phyloP scores from a whole-genome alignment of 2,329 filamentous ascomycete species.

The Aspergillus sojae region DNA sequence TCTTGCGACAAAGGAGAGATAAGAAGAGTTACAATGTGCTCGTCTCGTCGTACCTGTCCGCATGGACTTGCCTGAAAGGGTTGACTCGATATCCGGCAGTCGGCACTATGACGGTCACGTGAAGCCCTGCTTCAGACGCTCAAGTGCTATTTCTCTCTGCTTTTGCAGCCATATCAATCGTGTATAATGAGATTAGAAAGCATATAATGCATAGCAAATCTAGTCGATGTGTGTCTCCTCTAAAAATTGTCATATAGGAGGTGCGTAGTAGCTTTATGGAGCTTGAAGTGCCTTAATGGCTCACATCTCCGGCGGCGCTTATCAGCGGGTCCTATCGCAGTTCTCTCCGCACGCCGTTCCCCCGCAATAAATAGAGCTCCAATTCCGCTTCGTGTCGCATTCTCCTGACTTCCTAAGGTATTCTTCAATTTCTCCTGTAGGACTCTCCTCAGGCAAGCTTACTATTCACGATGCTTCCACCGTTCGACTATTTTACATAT shows the following conservation, averaged over 20 bases:
- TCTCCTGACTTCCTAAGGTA: neutral
- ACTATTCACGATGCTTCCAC: conserved; percentile 49
- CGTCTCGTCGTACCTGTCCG: conserved; percentile 9
- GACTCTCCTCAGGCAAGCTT: neutral
- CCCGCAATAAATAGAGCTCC: conserved; percentile 26
- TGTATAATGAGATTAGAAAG: neutral
- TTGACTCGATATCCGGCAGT: neutral
- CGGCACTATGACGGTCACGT: conserved; percentile 15
- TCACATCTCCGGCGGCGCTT: conserved; percentile 16
- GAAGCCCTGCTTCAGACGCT: neutral
- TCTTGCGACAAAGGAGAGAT: neutral
- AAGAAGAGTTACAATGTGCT: neutral
- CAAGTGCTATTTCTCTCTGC: neutral
- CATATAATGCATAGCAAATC: neutral
- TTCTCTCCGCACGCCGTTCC: conserved; percentile 22
- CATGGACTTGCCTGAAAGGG: conserved; percentile 25
- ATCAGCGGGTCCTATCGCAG: conserved; percentile 26
- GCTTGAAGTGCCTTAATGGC: neutral
- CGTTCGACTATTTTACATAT: conserved; percentile 71
- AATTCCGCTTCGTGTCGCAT: neutral
- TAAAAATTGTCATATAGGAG: neutral
- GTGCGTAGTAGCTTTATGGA: neutral
- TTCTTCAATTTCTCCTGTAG: neutral
- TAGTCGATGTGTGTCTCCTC: neutral
- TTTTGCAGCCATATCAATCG: neutral